These are phyloP conservation scores for Pelargonium myrrhifolium DNA, from an alignment of 441 rosid genomes.

Conservation along the genomic window DNA sequence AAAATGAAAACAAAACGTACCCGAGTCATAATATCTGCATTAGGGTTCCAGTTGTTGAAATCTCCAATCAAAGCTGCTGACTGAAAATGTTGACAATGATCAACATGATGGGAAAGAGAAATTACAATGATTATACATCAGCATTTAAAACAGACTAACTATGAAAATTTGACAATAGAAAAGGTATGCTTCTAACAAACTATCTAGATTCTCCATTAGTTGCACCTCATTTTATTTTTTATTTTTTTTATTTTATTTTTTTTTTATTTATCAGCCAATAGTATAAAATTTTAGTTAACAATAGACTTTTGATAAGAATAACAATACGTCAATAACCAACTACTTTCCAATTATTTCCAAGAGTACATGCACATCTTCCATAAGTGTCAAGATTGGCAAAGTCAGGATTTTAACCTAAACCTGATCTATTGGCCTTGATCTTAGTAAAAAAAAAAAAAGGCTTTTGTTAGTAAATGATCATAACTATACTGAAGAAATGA, in stretches of 20 bases:
- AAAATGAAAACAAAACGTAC: slow-evolving; percentile 39
- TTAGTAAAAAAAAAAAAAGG: not conserved
- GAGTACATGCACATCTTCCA: not conserved
- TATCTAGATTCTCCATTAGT: slow-evolving; percentile 3
- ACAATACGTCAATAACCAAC: no score
- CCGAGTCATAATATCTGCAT: slow-evolving; percentile 73
- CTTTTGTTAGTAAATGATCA: not conserved
- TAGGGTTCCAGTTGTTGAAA: slow-evolving; percentile 90
- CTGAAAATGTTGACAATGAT: slow-evolving; percentile 39
- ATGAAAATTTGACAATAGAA: not conserved
- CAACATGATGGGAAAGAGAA: slow-evolving; percentile 13
- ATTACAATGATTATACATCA: not conserved
- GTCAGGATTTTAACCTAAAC: slow-evolving; percentile 13
- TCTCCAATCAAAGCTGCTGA: slow-evolving; percentile 91
- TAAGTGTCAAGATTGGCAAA: not conserved
- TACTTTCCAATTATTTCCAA: not conserved
- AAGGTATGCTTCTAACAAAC: not conserved
- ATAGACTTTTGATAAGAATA: no score
- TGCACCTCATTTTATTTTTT: no score
- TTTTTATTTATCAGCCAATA: no score
- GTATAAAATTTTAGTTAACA: no score
- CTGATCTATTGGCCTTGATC: slow-evolving; percentile 1
- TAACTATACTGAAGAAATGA: not conserved
- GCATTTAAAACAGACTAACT: not conserved
- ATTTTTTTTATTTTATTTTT: no score